Base-by-base conservation (phyloP, 192 early-diverging fungal genomes). In the Backusella sp. region DNA sequence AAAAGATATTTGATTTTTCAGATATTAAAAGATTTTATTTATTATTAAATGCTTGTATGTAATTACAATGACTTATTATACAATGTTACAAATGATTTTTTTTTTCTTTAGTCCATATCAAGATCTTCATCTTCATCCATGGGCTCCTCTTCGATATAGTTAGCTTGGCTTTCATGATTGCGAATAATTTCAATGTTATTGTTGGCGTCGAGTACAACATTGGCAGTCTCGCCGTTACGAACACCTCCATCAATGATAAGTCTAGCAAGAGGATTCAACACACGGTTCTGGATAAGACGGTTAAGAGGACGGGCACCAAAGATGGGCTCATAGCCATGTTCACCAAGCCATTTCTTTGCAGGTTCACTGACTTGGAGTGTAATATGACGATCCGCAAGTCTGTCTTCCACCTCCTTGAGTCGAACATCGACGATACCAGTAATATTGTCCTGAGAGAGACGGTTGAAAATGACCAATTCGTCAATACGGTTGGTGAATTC, bases 281-380 rank as follows among this genome's bases (percentile, higher is more conserved):
- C 49, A 62, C 83, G 82, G 41, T 91, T 87, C 80, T 99, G 95
- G 66, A 99, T 85, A 78, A 93, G 94, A 70, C 98, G 91, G 70
- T 92, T 89, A 28, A 99, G 82, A 5, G 98, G 98, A 17, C 98
- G 88, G 6, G 97, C 98, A 77, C 98, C 98, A 83, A 96, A 99
- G 9, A 92, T 83, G 32, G 96, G 97, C 83, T 98, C 95, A 78
- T 98, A 99, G 19, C 96, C 89, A 53, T 88, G 79, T 59, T 86
- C 79, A 23, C 96, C 85, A 11, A 99, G 87, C 82, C 90, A 90
- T 69, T 95, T 86, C 42, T 90, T 87, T 6, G 96, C 96, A 5
- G 84, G 82, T 12, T 90, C 82, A 41, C 93, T 88, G 34, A 96
- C 88, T 34, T 79, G 70, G 28, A 99, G 80, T 6, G 83, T 79